phyloP scores from a whole-genome alignment of 2,329 filamentous ascomycete genomes.

The Trichoderma gracile region DNA sequence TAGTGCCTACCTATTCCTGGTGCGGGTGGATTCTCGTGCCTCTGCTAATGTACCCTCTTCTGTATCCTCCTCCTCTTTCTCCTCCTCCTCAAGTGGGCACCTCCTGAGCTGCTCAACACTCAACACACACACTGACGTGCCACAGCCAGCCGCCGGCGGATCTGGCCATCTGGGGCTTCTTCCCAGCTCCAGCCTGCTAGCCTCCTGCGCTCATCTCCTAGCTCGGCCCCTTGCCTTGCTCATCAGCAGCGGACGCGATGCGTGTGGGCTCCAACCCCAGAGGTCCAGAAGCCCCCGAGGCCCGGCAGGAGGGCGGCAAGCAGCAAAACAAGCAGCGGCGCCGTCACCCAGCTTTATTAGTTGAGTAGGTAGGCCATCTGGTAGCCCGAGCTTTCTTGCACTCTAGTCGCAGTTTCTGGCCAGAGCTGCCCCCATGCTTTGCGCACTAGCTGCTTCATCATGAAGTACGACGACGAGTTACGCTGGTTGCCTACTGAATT shows the following conservation, averaged over 20 bases:
- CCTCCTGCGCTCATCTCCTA: background rate
- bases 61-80: too few species aligned
- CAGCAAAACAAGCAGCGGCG: background rate
- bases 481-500: background rate
- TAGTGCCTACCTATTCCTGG: too few species aligned
- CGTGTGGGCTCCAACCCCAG: slow-evolving; percentile 19
- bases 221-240: slow-evolving; percentile 14
- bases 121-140: slow-evolving; percentile 15
- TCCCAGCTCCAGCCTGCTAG: background rate
- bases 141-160: slow-evolving; percentile 28
- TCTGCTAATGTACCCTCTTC: too few species aligned
- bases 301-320: slow-evolving; percentile 1
- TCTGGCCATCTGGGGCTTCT: slow-evolving; percentile 28
- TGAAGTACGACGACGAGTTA: background rate
- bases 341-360: background rate
- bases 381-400: background rate
- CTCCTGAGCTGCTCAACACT: slow-evolving; percentile 20
- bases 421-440: background rate
- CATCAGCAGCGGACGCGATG: slow-evolving; percentile 16
- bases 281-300: slow-evolving; percentile 1
- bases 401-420: background rate
- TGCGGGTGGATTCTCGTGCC: too few species aligned
- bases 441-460: background rate
- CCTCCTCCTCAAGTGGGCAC: background rate
- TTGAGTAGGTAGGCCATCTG: too few species aligned